Evolutionary conservation across 2,329 filamentous ascomycete species (phyloP).

Genomic region (Endoconidiophora polonica): DNA sequence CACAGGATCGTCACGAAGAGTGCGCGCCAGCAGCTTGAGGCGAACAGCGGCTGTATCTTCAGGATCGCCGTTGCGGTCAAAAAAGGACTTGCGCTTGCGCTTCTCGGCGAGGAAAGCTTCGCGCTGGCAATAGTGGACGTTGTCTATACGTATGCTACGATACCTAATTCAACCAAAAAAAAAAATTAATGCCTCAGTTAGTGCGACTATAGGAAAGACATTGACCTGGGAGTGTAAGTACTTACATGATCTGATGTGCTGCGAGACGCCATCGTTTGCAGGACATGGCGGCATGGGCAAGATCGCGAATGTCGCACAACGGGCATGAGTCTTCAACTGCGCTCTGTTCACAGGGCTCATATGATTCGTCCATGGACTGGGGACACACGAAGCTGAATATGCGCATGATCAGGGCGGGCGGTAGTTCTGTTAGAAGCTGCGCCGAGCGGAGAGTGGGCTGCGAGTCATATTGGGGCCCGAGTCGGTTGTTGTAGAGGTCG

Average conservation of each 20-base stretch:
- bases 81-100: conserved; percentile 56
- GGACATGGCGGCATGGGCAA: conserved; percentile 62
- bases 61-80: conserved; percentile 61
- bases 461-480: conserved; percentile 17
- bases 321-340: conserved; percentile 68
- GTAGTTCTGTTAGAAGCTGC: conserved; percentile 36
- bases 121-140: conserved; percentile 83
- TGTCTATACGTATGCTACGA: conserved; percentile 78
- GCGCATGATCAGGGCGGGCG: conserved; percentile 50
- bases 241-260: conserved; percentile 44
- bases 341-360: conserved; percentile 69
- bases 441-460: conserved; percentile 20
- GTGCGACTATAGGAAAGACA: neutral
- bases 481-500: conserved; percentile 5
- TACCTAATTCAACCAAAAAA: conserved; percentile 38
- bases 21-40: conserved; percentile 62
- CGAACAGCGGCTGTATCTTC: conserved; percentile 65
- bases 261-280: conserved; percentile 52
- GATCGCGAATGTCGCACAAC: conserved; percentile 82
- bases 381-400: conserved; percentile 77
- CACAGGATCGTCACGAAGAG: conserved; percentile 59
- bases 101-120: conserved; percentile 67
- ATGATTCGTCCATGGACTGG: conserved; percentile 59
- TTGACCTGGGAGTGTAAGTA: conserved; percentile 15
- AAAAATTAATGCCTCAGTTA: neutral